Evolutionary conservation across 768 basidiomycete genomes (phyloP).

Genomic region (Tubosaeta sp.): DNA sequence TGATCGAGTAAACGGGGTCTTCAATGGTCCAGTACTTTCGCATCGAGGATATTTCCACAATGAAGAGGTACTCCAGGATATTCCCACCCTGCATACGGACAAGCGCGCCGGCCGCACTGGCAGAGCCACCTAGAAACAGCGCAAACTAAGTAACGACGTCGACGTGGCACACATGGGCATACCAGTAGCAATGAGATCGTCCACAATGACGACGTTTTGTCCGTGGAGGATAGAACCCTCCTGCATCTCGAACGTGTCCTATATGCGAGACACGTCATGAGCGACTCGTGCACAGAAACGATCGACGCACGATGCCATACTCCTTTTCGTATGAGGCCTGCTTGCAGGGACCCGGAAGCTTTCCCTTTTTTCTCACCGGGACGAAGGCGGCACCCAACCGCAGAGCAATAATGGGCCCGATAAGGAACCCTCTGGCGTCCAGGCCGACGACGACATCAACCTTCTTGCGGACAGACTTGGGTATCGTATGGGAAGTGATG

Average conservation of each 20-base stretch:
- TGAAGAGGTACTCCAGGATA: conserved; percentile 90
- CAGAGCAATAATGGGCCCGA: conserved; percentile 89
- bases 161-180: conserved; percentile 12
- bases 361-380: conserved; percentile 90
- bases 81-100: conserved; percentile 79
- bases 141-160: conserved; percentile 5
- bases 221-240: conserved; percentile 76
- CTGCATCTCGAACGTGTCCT: conserved; percentile 98
- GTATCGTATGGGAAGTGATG: conserved; percentile 73
- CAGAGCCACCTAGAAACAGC: conserved; percentile 71
- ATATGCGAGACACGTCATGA: conserved; percentile 1
- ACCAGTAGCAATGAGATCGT: conserved; percentile 97
- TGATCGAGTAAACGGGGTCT: conserved; percentile 84
- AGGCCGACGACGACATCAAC: conserved; percentile 93
- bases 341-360: conserved; percentile 85
- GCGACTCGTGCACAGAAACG: background rate
- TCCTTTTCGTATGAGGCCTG: conserved; percentile 84
- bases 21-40: conserved; percentile 66
- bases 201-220: conserved; percentile 81
- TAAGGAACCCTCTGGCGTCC: conserved; percentile 92
- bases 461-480: conserved; percentile 53
- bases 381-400: conserved; percentile 93
- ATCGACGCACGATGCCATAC: conserved; percentile 69
- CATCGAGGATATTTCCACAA: conserved; percentile 77
- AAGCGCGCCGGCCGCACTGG: conserved; percentile 87